phyloP scores from a whole-genome alignment of 805 yeast genomes.

The Saccharomycopsis sp. region DNA sequence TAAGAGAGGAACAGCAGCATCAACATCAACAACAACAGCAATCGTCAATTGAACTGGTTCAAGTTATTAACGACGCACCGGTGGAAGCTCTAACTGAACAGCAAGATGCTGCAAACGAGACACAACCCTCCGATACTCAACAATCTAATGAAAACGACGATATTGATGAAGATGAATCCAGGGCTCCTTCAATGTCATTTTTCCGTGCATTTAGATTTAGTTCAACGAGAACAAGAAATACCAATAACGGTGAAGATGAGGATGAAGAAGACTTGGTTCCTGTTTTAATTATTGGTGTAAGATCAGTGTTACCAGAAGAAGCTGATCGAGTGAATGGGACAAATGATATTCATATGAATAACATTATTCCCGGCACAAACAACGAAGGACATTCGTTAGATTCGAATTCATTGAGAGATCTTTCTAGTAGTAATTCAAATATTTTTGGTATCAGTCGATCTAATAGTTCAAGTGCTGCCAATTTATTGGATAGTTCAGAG shows the following conservation, averaged over 20 bases:
- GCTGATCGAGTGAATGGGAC: conserved; percentile 17
- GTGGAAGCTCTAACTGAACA: too few species aligned
- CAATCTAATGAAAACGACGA: not conserved
- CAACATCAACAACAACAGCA: not conserved
- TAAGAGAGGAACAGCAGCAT: not conserved
- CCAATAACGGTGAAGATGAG: conserved; percentile 7
- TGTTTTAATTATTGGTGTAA: conserved; percentile 42
- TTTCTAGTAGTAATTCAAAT: not conserved
- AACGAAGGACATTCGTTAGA: conserved; percentile 7
- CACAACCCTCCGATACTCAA: too few species aligned
- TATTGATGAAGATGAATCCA: conserved; percentile 24
- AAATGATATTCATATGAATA: conserved; percentile 16
- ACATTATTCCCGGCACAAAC: conserved; percentile 14
- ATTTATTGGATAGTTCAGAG: too few species aligned
- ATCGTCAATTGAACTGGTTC: not conserved
- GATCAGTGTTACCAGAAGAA: conserved; percentile 31
- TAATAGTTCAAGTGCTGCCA: not conserved
- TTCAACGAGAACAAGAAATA: conserved; percentile 21
- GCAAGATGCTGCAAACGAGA: too few species aligned
- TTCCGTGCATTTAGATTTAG: conserved; percentile 40
- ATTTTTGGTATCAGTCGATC: not conserved
- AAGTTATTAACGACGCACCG: too few species aligned
- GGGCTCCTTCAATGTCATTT: conserved; percentile 29
- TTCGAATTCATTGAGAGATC: conserved; percentile 1
- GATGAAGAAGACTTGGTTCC: conserved; percentile 31